Evolutionary conservation across 2,329 filamentous ascomycete species (phyloP), one percentile per base, ranked within the genome.

Genomic region (Penicillium glabrum): DNA sequence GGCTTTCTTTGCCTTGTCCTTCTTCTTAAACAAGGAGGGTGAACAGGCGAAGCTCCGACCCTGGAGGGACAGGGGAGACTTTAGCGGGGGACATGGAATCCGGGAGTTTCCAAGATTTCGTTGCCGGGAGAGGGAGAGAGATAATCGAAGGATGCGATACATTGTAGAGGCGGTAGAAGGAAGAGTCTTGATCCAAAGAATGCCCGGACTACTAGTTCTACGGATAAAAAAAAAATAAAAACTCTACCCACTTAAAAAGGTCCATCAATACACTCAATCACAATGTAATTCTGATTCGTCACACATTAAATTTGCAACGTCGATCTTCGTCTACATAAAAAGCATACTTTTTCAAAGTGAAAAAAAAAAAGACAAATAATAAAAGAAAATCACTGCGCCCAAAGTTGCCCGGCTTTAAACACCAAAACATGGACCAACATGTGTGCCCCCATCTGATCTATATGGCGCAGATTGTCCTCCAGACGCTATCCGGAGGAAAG

Each of bases 1-100:
- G 24, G 39, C 19, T 27, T 77, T 77, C 51, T 79, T 79, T 66
- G 80, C 78, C 27, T 77, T 80, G 64, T 85, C 84, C 37, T 80
- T 80, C 67, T 85, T 85, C 62, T 85, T 86, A 48, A 70, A 68
- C 19, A 79, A 68, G 8, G 59, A 37, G 2, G 71, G 63, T 23
- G 78, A 78, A 23, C 71, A 76, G 23, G 77, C 73, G 67, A 85
- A 83, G 46, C 24, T 56, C 46, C 62, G 65, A 39, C 5, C 31
- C 47, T 27, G 35, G n/a, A n/a, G 19, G n/a, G n/a, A 21, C 13
- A 26, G 16, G 7, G 23, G n/a, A 29, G 41, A 46, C 35, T 29
- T 39, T 31, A 26, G 43, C 10, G 35, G 26, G 21, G 48, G 41
- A 5, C 16, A 31, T n/a, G 52, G 33, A 29, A 48, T 43, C 13